phyloP scores from a whole-genome alignment of 2,329 filamentous ascomycete genomes.

The Fusarium cyanostomum region DNA sequence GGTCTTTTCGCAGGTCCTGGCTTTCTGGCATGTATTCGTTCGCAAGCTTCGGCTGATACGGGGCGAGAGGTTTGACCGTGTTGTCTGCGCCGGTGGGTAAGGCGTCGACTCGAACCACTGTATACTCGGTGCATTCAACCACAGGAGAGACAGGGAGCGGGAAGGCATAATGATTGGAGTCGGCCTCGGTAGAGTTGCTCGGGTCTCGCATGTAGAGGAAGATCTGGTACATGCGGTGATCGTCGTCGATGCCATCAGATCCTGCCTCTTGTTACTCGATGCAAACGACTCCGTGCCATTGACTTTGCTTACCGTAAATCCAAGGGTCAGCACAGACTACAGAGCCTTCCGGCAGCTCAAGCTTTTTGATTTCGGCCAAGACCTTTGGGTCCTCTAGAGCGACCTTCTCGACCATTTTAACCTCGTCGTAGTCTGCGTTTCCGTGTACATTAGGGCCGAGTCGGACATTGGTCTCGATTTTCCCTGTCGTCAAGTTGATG shows the following conservation, averaged over 20 bases:
- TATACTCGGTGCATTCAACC: slow-evolving; percentile 27
- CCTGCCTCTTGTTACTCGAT: slow-evolving; percentile 3
- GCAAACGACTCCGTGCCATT: too few relatives aligned
- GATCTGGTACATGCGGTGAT: slow-evolving; percentile 34
- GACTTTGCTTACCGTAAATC: slow-evolving; percentile 27
- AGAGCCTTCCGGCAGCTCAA: slow-evolving; percentile 28
- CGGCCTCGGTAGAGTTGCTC: slow-evolving; percentile 22
- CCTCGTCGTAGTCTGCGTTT: slow-evolving; percentile 31
- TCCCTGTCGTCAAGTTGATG: slow-evolving; percentile 22
- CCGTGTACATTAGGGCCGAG: slow-evolving; percentile 28
- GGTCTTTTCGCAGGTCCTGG: slow-evolving; percentile 60
- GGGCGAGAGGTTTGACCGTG: background rate
- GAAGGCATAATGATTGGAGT: slow-evolving; percentile 35
- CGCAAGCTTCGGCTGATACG: slow-evolving; percentile 16
- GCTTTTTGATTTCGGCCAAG: slow-evolving; percentile 21
- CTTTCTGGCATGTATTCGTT: slow-evolving; percentile 62
- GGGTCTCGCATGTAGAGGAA: slow-evolving; percentile 35
- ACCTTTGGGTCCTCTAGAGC: slow-evolving; percentile 26
- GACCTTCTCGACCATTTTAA: slow-evolving; percentile 28
- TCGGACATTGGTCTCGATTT: slow-evolving; percentile 31
- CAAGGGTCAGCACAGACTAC: slow-evolving; percentile 33
- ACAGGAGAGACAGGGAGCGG: slow-evolving; percentile 28
- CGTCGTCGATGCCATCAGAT: slow-evolving; percentile 31
- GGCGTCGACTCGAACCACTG: slow-evolving; percentile 20
- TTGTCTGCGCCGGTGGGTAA: slow-evolving; percentile 25